Evolutionary conservation across 225 moss, liverwort and hornwort genomes (phyloP), one percentile per base, ranked within the genome.

Genomic region (Takakia lepidozioides): DNA sequence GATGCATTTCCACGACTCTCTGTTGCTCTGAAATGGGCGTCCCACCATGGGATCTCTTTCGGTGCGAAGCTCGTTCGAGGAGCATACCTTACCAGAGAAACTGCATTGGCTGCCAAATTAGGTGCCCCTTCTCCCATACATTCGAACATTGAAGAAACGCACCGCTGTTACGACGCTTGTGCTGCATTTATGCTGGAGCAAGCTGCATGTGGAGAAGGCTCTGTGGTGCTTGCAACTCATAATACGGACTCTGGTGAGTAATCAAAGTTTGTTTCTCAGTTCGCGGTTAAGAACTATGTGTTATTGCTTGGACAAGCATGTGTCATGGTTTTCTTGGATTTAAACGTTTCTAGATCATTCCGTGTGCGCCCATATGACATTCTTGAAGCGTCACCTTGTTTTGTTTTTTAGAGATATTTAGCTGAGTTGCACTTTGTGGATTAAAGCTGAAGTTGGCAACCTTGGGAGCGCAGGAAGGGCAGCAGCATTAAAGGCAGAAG

Each of bases 51-150:
- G 20, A 65, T 82, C 17, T 75, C 82, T 16, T 73, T 91, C 10
- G 84, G 78, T 40, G 56, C 87, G 29, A 98, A 98, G 72, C 71
- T 98, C 57, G 95, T 98, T 26, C 62, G 95, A 62, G 95, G 95
- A 67, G 95, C 95, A 19, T 98, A 98, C 50, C 77, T 98, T 2
- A 73, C 65, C 36, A 74, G 85, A 60, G 95, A 98, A 58, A 85
- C 52, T 1, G 72, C 80, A 19, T 2, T 79, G 50, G 90, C 90
- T 45, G 57, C 52, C 44, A 59, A 73, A 55, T 51, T 57, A 29
- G 53, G 47, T 40, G 78, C 60, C 18, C 67, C 70, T 42, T 90
- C 90, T 65, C 95, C 95, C 25, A 70, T 98, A 62, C 90, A 98
- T 53, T 38, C 68, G 3, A 73, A 54, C 35, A 72, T 87, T 44